Evolutionary conservation across 1,284 basidiomycete genomes (phyloP).

Genomic region (Lentinus polychrous): DNA sequence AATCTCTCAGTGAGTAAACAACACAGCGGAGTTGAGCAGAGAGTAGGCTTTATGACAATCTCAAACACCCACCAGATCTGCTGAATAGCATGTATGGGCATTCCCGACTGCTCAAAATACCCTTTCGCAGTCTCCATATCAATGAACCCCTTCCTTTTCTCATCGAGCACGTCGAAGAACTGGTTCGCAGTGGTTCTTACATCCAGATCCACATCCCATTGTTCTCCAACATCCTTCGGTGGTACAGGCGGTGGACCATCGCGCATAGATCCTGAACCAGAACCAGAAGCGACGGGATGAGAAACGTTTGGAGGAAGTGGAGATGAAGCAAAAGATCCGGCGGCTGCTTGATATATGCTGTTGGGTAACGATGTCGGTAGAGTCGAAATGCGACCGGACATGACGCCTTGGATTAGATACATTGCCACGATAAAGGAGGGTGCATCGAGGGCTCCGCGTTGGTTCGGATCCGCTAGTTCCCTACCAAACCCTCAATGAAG

Average conservation of each 20-base stretch:
- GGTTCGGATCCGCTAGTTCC: slow-evolving; percentile 92
- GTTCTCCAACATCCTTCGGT: not conserved
- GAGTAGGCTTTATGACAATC: no score
- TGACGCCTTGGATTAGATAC: slow-evolving; percentile 89
- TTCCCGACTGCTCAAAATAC: slow-evolving; percentile 18
- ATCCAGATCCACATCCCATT: slow-evolving; percentile 16
- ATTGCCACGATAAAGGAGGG: slow-evolving; percentile 95
- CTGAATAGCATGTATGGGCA: slow-evolving; percentile 14
- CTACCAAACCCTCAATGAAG: slow-evolving; percentile 31
- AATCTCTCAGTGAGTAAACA: not conserved
- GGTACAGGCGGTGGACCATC: not conserved
- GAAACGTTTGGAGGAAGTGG: slow-evolving; percentile 8
- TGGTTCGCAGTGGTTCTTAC: slow-evolving; percentile 17
- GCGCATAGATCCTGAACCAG: slow-evolving; percentile 5
- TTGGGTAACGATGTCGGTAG: slow-evolving; percentile 79
- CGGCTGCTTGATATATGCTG: slow-evolving; percentile 80
- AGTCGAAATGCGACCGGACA: slow-evolving; percentile 71
- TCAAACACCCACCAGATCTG: slow-evolving; percentile 18
- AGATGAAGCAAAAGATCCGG: slow-evolving; percentile 15
- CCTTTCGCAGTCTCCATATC: slow-evolving; percentile 15
- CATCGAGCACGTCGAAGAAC: slow-evolving; percentile 21
- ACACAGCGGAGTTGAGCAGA: no score
- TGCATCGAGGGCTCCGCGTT: slow-evolving; percentile 82
- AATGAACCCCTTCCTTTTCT: slow-evolving; percentile 15
- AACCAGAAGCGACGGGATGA: slow-evolving; percentile 1